Conservation (phyloP, 805 yeast genomes). For the Ogataea angusta region DNA sequence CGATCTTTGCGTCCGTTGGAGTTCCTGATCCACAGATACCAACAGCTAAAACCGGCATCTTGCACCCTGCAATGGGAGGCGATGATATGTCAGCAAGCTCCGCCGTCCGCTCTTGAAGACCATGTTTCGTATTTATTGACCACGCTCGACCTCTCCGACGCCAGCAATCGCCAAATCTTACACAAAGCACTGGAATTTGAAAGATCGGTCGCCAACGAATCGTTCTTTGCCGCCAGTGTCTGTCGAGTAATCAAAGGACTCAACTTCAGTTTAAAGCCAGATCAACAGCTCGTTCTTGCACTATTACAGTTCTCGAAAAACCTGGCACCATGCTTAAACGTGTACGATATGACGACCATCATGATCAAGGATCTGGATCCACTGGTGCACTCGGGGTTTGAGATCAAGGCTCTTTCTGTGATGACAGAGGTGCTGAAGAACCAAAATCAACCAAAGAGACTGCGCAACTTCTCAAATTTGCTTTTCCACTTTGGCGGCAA, state of each 20-base stretch:
- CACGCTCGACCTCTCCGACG: not conserved
- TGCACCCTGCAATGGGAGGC: constrained; percentile 7
- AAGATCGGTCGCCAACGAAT: not conserved
- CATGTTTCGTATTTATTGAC: constrained; percentile 6
- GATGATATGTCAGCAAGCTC: not conserved
- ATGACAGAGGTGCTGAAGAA: constrained; percentile 25
- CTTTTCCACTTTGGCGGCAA: constrained; percentile 39
- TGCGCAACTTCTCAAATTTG: constrained; percentile 45
- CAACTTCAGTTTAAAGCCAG: not conserved
- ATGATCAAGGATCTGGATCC: constrained; percentile 16
- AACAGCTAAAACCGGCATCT: not conserved
- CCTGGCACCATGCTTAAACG: constrained; percentile 1
- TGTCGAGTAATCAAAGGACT: constrained; percentile 2
- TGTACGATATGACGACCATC: constrained; percentile 24
- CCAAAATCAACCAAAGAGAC: constrained; percentile 32
- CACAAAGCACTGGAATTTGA: constrained; percentile 1
- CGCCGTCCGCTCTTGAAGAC: not conserved
- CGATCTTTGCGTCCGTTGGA: constrained; percentile 3
- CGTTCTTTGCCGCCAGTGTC: not conserved
- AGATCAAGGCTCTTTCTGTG: constrained; percentile 9
- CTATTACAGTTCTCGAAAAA: constrained; percentile 8
- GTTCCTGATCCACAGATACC: constrained; percentile 4
- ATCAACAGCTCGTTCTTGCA: constrained; percentile 10
- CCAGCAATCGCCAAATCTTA: not conserved
- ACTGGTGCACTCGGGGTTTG: constrained; percentile 2